phyloP scores from a whole-genome alignment of 2,329 filamentous ascomycete species.

The Stagonosporopsis cucurbitacearum region DNA sequence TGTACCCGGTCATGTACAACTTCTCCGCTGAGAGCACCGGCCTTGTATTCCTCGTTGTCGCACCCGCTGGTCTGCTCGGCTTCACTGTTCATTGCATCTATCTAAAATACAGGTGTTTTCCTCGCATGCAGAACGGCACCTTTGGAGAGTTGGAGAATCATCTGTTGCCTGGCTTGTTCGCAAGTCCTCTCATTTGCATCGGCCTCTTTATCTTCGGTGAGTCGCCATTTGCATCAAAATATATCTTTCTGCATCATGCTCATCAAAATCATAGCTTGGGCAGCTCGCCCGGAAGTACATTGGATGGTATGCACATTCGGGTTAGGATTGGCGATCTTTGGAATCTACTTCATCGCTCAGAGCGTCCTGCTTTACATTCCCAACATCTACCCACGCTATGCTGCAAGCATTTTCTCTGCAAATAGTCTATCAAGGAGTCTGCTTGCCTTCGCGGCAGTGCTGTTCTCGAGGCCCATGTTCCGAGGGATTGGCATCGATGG shows the following conservation, averaged over 20 bases:
- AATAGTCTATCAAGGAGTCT: slow-evolving; percentile 63
- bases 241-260: background rate
- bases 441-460: slow-evolving; percentile 64
- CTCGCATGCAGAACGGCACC: slow-evolving; percentile 65
- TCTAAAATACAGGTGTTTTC: slow-evolving; percentile 78
- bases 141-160: slow-evolving; percentile 74
- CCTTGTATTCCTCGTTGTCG: slow-evolving; percentile 82
- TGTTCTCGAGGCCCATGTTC: slow-evolving; percentile 66
- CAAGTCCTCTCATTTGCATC: slow-evolving; percentile 63
- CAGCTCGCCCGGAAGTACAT: slow-evolving; percentile 65
- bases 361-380: slow-evolving; percentile 67
- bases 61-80: slow-evolving; percentile 72
- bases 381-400: slow-evolving; percentile 62
- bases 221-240: slow-evolving; percentile 23
- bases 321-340: slow-evolving; percentile 55
- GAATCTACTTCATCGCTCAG: slow-evolving; percentile 52
- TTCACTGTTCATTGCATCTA: slow-evolving; percentile 70
- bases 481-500: slow-evolving; percentile 63
- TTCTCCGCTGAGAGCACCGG: slow-evolving; percentile 75
- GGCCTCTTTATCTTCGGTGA: slow-evolving; percentile 67
- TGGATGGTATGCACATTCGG: slow-evolving; percentile 64
- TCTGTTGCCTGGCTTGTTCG: slow-evolving; percentile 71
- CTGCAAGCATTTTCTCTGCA: slow-evolving; percentile 63
- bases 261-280: slow-evolving; percentile 53
- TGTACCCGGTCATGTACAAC: slow-evolving; percentile 78